Percentiles rank a stretch among this genome's conserved stretches.
phyloP scores from a whole-genome alignment of 768 basidiomycete species.

The Lepiota subincarnata region DNA sequence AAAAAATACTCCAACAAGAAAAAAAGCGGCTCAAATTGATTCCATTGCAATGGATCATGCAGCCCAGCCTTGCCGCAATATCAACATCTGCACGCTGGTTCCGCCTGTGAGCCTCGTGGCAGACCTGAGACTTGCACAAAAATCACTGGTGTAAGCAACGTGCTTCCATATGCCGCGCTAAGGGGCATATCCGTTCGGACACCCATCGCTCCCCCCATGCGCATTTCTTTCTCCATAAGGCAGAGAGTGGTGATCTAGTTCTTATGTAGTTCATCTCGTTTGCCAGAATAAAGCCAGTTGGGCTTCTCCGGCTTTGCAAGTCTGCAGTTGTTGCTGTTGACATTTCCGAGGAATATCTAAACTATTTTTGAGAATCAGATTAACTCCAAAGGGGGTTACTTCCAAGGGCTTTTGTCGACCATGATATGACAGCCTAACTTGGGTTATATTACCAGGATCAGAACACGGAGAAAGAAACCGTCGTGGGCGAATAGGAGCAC shows the following conservation, averaged over 20 bases:
- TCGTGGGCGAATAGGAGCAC: too few species aligned
- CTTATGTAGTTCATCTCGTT: too few species aligned
- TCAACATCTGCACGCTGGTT: neutral
- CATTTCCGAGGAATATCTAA: neutral
- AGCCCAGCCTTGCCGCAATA: neutral
- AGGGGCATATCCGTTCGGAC: too few species aligned
- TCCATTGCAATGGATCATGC: neutral
- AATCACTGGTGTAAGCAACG: too few species aligned
- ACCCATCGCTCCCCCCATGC: too few species aligned
- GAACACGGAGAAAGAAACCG: too few species aligned
- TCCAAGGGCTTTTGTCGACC: neutral
- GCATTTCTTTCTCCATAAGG: too few species aligned
- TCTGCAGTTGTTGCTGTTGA: neutral
- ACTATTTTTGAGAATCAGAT: neutral
- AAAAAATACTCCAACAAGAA: constrained; percentile 6
- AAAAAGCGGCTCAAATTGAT: constrained; percentile 4
- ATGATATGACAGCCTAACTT: neutral
- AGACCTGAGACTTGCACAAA: too few species aligned
- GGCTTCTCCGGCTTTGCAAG: neutral
- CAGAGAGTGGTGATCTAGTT: too few species aligned
- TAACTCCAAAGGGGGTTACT: neutral
- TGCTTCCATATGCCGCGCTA: too few species aligned
- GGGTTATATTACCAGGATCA: too few species aligned
- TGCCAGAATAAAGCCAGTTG: neutral
- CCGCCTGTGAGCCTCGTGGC: too few species aligned